These are phyloP conservation scores for Chalaropsis thielavioides DNA, from an alignment of 2,329 filamentous ascomycete genomes.

Conservation along the genomic window DNA sequence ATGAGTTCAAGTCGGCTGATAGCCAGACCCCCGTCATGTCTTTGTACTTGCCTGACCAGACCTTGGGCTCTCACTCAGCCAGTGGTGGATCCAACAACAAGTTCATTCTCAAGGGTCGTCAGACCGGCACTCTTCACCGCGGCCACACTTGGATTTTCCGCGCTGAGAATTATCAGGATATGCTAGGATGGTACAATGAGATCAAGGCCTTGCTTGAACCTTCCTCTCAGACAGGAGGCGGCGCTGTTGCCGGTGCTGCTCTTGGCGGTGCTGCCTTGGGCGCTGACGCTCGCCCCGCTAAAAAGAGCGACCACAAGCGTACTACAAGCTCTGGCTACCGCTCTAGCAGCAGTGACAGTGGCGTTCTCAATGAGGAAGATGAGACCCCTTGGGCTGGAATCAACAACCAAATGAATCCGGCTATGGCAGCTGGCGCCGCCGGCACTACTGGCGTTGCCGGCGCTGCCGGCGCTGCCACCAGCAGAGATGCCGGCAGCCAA, in stretches of 20 bases:
- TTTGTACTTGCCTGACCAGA: slow-evolving; percentile 84
- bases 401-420: neutral
- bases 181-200: slow-evolving; percentile 93
- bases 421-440: neutral
- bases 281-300: neutral
- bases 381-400: slow-evolving; percentile 25
- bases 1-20: slow-evolving; percentile 98
- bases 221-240: neutral
- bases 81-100: slow-evolving; percentile 81
- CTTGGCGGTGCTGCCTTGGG: neutral
- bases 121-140: slow-evolving; percentile 84
- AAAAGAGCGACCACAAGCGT: neutral
- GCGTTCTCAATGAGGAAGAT: slow-evolving; percentile 56
- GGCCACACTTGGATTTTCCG: slow-evolving; percentile 60
- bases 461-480: neutral
- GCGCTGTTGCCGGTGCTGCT: neutral
- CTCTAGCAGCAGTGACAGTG: slow-evolving; percentile 57
- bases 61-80: slow-evolving; percentile 79
- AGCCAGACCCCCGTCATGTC: slow-evolving; percentile 90
- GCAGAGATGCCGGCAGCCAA: neutral
- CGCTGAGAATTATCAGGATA: slow-evolving; percentile 69
- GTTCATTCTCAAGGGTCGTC: slow-evolving; percentile 92
- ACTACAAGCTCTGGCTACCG: neutral
- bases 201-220: slow-evolving; percentile 72
- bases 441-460: neutral